Percentiles rank a stretch among this genome's conserved stretches.
Conservation (phyloP, 495 filamentous ascomycete species). For the Lentithecium fluviatile region DNA sequence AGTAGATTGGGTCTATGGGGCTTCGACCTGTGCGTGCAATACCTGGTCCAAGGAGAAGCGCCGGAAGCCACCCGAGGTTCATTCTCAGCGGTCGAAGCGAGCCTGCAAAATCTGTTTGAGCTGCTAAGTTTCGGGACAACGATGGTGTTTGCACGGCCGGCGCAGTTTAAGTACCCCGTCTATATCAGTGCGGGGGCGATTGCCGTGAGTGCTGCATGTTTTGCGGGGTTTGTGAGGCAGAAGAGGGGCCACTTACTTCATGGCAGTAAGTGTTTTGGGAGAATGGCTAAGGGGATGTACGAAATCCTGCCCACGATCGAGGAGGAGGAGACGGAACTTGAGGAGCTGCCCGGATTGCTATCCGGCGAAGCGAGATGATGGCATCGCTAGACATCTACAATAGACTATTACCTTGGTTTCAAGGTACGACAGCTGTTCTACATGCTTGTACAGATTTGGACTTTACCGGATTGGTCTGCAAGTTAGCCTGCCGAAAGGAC, state of each 20-base stretch:
- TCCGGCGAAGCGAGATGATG: too few species aligned
- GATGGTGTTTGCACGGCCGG: conserved; percentile 56
- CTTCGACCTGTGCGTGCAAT: conserved; percentile 65
- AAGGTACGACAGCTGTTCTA: too few species aligned
- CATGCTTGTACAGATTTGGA: too few species aligned
- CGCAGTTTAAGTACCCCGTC: conserved; percentile 61
- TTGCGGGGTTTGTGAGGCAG: conserved; percentile 56
- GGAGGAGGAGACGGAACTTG: conserved; percentile 9
- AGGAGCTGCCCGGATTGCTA: not conserved
- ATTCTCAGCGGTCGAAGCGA: conserved; percentile 63
- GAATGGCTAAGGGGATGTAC: conserved; percentile 5
- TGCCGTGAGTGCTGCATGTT: conserved; percentile 50
- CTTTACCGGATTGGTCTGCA: too few species aligned
- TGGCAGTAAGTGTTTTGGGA: conserved; percentile 23
- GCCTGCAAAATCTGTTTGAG: conserved; percentile 66
- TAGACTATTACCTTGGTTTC: too few species aligned
- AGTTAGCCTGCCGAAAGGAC: too few species aligned
- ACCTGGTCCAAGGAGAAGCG: conserved; percentile 62
- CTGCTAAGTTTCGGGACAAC: conserved; percentile 61
- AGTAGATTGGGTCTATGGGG: conserved; percentile 68
- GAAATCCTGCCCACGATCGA: conserved; percentile 13
- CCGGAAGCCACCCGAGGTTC: conserved; percentile 48
- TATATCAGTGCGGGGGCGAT: conserved; percentile 57
- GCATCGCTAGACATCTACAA: too few species aligned
- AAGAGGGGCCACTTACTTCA: conserved; percentile 66